Evolutionary conservation across 2,329 filamentous ascomycete genomes (phyloP).

Genomic region (Penicillium rolfsii): DNA sequence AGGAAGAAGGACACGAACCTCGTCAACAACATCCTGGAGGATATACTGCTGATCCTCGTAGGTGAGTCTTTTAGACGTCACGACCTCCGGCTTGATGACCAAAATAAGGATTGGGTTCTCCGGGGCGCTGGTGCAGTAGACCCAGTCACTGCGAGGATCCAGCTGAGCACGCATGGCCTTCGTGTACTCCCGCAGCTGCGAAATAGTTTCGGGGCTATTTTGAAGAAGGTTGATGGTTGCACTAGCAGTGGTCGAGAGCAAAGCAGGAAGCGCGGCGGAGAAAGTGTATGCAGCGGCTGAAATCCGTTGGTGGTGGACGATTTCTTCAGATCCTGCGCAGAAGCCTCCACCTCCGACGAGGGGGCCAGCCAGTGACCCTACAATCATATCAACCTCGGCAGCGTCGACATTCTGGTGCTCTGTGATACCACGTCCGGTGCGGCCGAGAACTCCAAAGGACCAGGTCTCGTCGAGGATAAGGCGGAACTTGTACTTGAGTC

Average conservation of each 20-base stretch:
- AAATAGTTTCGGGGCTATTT: slow-evolving; percentile 79
- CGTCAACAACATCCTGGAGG: slow-evolving; percentile 90
- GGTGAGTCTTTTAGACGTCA: slow-evolving; percentile 69
- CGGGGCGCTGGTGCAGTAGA: slow-evolving; percentile 74
- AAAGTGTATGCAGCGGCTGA: slow-evolving; percentile 91
- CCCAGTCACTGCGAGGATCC: slow-evolving; percentile 92
- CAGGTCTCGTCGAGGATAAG: slow-evolving; percentile 96
- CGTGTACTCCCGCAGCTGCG: slow-evolving; percentile 81
- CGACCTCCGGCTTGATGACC: slow-evolving; percentile 79
- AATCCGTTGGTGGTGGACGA: slow-evolving; percentile 95
- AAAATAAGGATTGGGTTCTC: slow-evolving; percentile 90
- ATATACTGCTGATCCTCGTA: slow-evolving; percentile 80
- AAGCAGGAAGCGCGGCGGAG: slow-evolving; percentile 89
- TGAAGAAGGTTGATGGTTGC: slow-evolving; percentile 87
- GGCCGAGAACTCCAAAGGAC: slow-evolving; percentile 92
- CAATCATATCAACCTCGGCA: slow-evolving; percentile 92
- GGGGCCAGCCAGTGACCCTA: slow-evolving; percentile 87
- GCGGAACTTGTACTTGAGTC: slow-evolving; percentile 96
- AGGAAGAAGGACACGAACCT: slow-evolving; percentile 62
- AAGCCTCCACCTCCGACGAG: slow-evolving; percentile 94
- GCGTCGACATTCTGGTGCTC: slow-evolving; percentile 97
- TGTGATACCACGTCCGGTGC: slow-evolving; percentile 87
- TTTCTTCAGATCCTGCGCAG: slow-evolving; percentile 87
- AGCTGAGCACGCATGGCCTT: slow-evolving; percentile 82
- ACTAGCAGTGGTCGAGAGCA: slow-evolving; percentile 92